A percentile compares a stretch with the other conserved stretches of the same genome.
phyloP scores from a whole-genome alignment of 192 early-diverging fungal genomes.

The Paraglomus occultum region DNA sequence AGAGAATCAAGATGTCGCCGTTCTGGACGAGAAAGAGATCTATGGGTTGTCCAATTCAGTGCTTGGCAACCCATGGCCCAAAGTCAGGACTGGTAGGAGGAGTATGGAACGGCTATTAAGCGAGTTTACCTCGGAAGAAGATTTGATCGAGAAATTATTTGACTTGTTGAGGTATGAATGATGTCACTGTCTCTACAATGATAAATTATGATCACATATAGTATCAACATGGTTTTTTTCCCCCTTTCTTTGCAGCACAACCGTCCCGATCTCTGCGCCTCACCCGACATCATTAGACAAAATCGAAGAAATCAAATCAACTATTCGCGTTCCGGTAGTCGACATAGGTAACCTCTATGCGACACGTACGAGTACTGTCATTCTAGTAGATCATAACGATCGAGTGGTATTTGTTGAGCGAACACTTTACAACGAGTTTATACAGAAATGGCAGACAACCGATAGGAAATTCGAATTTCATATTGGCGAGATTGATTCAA shows the following conservation, averaged over 20 bases:
- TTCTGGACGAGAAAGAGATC: slow-evolving; percentile 21
- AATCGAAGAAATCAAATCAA: slow-evolving; percentile 11
- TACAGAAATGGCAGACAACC: too few species aligned
- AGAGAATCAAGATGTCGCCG: not conserved
- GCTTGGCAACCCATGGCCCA: slow-evolving; percentile 37
- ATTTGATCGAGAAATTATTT: slow-evolving; percentile 37
- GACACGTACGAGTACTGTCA: slow-evolving; percentile 41
- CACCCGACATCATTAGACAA: not conserved
- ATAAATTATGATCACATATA: not conserved
- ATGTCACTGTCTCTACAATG: not conserved
- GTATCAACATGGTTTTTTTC: not conserved
- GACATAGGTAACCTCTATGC: slow-evolving; percentile 25
- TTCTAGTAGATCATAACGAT: slow-evolving; percentile 41
- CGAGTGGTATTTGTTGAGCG: slow-evolving; percentile 38
- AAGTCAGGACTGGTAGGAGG: slow-evolving; percentile 34
- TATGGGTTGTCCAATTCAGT: slow-evolving; percentile 44
- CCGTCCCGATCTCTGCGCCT: not conserved
- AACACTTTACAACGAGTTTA: slow-evolving; percentile 3
- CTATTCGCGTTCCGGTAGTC: slow-evolving; percentile 32
- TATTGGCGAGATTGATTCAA: too few species aligned
- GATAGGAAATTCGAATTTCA: too few species aligned
- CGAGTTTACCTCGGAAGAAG: slow-evolving; percentile 11
- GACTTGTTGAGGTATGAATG: slow-evolving; percentile 32
- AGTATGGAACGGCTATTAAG: slow-evolving; percentile 28
- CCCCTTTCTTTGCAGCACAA: slow-evolving; percentile 11